Evolutionary conservation across 257 asterid genomes (phyloP), one percentile per base, ranked within the genome.

Genomic region (Eucommia ulmoides): DNA sequence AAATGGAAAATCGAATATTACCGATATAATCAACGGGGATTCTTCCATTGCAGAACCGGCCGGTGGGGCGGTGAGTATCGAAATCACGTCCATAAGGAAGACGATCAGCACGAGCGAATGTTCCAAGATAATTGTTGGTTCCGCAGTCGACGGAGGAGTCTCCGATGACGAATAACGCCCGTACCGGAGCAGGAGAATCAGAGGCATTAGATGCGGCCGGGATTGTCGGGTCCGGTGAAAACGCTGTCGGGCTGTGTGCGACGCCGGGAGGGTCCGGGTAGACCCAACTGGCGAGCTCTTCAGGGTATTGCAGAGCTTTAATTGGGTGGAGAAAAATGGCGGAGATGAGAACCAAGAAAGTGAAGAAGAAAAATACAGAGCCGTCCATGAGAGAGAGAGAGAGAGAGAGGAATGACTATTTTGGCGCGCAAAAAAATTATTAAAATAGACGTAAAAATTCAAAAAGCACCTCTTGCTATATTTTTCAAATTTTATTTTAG

Each of bases 141-240:
- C 98, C 94, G 60, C 84, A 73, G 56, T 89, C 98, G n/a, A 81
- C 98, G 1, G 94, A 76, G 23, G 98, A 85, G 64, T 89, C 96
- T 7, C 96, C 96, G 22, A 91, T 78, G 1, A 91, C 86, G 47
- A 91, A 91, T 65, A 91, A 35, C 7, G 96, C 98, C 1, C 92
- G 93, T 24, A 64, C 85, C 15, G 55, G 59, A 55, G 79, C 56
- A 19, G 58, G 22, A 24, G 71, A 26, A 59, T 47, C 41, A 3
- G 60, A 38, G 22, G 51, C n/a, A 2, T 60, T 60, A 35, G 69
- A 23, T 24, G 58, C 56, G 19, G 56, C 33, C 48, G 41, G 17
- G 11, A 80, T 1, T 3, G 48, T 7, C 2, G 75, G 55, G 33
- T 59, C 44, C 11, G 67, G 70, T 5, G 73, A 22, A 45, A 3